Evolutionary conservation across 2,329 filamentous ascomycete species (phyloP).

Genomic region (Clathrospora elynae): DNA sequence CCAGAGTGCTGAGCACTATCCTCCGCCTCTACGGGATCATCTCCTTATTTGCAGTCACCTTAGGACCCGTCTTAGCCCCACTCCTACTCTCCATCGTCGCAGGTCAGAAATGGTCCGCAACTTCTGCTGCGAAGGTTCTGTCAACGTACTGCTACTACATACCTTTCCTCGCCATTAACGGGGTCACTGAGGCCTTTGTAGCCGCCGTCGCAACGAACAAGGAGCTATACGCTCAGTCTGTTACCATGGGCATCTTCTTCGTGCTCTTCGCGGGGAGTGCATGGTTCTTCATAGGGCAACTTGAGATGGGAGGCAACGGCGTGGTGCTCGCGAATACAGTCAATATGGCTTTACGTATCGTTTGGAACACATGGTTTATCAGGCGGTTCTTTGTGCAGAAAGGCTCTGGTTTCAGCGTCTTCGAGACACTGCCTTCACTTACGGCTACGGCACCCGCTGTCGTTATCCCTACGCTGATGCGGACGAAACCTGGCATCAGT

Average conservation of each 20-base stretch:
- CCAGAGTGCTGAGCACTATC: slow-evolving; percentile 64
- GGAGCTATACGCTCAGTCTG: slow-evolving; percentile 76
- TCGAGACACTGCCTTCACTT: slow-evolving; percentile 27
- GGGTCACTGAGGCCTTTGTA: slow-evolving; percentile 90
- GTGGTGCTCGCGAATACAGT: slow-evolving; percentile 85
- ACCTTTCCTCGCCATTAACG: slow-evolving; percentile 88
- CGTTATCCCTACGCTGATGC: slow-evolving; percentile 47
- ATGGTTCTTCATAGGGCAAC: slow-evolving; percentile 72
- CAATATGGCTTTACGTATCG: slow-evolving; percentile 85
- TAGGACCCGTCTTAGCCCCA: slow-evolving; percentile 78
- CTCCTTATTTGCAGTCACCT: slow-evolving; percentile 67
- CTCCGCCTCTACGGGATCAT: slow-evolving; percentile 76
- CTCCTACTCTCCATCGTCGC: slow-evolving; percentile 75
- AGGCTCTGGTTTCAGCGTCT: slow-evolving; percentile 24
- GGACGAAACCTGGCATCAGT: slow-evolving; percentile 27
- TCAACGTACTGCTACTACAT: slow-evolving; percentile 90
- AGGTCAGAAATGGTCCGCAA: slow-evolving; percentile 74
- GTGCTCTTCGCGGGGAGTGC: slow-evolving; percentile 74
- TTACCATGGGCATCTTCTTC: slow-evolving; percentile 86
- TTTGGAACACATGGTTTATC: slow-evolving; percentile 81
- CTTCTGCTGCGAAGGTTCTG: slow-evolving; percentile 74
- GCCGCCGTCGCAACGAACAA: slow-evolving; percentile 78
- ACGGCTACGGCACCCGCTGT: slow-evolving; percentile 47
- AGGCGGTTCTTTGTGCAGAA: slow-evolving; percentile 42
- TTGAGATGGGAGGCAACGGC: slow-evolving; percentile 74